These are phyloP conservation scores for Diplodia intermedia DNA, from an alignment of 2,329 filamentous ascomycete genomes.

Conservation along the genomic window DNA sequence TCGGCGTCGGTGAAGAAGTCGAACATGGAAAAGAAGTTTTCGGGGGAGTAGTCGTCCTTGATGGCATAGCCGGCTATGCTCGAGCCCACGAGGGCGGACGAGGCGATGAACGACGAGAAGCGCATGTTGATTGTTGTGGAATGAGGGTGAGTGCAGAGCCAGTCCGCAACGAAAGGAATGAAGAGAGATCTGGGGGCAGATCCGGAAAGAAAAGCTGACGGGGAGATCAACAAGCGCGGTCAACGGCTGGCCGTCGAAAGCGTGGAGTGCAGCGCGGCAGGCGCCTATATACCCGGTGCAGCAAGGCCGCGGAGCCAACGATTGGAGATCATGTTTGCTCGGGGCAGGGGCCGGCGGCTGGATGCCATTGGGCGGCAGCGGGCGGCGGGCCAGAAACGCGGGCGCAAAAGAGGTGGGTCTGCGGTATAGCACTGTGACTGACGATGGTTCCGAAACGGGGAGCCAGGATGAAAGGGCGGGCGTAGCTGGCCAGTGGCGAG, in stretches of 20 bases:
- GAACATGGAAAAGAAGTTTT: constrained; percentile 48
- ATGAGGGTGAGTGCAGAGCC: constrained; percentile 17
- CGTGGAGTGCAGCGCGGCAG: constrained; percentile 20
- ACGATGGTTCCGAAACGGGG: constrained; percentile 8
- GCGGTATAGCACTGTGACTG: neutral
- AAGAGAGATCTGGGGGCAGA: constrained; percentile 1
- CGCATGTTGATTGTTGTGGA: constrained; percentile 41
- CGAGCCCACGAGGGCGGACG: constrained; percentile 44
- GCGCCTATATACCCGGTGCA: constrained; percentile 19
- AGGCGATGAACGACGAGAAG: constrained; percentile 46
- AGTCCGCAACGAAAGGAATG: constrained; percentile 21
- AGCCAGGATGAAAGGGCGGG: constrained; percentile 22
- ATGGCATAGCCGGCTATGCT: constrained; percentile 47
- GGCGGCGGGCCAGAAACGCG: neutral
- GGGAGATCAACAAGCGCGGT: constrained; percentile 28
- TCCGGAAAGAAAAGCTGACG: constrained; percentile 21
- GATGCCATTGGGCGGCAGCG: constrained; percentile 14
- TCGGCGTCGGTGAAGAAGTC: constrained; percentile 49
- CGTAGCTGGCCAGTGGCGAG: constrained; percentile 15
- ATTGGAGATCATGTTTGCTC: constrained; percentile 13
- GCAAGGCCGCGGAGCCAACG: constrained; percentile 11
- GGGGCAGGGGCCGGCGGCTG: neutral
- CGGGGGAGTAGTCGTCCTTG: constrained; percentile 36
- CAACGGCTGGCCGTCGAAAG: constrained; percentile 22
- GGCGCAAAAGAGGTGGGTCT: constrained; percentile 18